Evolutionary conservation across 805 yeast species (phyloP).

Genomic region (Sugiyamaella chiloensis): DNA sequence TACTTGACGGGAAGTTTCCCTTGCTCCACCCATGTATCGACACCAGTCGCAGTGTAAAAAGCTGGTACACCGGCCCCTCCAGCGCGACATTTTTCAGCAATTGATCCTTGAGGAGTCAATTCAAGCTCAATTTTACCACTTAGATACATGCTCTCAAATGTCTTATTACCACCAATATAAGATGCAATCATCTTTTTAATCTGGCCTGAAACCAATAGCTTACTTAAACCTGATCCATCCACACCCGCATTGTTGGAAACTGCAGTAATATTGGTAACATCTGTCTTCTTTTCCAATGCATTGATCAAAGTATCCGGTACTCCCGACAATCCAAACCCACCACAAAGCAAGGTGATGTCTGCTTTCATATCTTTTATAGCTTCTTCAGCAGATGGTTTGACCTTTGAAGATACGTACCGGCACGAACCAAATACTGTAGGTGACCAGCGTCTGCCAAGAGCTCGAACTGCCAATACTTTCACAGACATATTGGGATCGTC

Average conservation of each 20-base stretch:
- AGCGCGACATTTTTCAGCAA: constrained; percentile 45
- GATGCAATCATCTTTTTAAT: constrained; percentile 42
- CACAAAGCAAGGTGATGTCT: constrained; percentile 37
- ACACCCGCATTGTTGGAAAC: constrained; percentile 46
- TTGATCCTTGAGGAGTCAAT: constrained; percentile 44
- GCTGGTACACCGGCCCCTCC: constrained; percentile 48
- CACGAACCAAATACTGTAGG: not conserved
- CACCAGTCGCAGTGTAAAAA: constrained; percentile 45
- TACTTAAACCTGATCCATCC: constrained; percentile 41
- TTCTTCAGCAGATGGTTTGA: constrained; percentile 12
- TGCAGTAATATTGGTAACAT: constrained; percentile 38
- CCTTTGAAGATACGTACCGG: not conserved
- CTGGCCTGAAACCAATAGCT: constrained; percentile 40
- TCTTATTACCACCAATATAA: constrained; percentile 41
- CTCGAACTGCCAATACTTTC: constrained; percentile 1
- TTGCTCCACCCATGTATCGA: constrained; percentile 45
- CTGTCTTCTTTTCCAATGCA: constrained; percentile 33
- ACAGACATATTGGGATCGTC: too few species aligned
- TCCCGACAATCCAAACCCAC: constrained; percentile 46
- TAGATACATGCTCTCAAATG: constrained; percentile 40
- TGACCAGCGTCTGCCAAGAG: not conserved
- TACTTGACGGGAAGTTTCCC: constrained; percentile 43
- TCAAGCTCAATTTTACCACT: constrained; percentile 42
- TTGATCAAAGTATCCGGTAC: constrained; percentile 42
- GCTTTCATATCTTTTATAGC: constrained; percentile 25